Percentiles rank a stretch among this genome's conserved stretches.
Conservation (phyloP, 768 basidiomycete species). For the Suillus occidentalis region DNA sequence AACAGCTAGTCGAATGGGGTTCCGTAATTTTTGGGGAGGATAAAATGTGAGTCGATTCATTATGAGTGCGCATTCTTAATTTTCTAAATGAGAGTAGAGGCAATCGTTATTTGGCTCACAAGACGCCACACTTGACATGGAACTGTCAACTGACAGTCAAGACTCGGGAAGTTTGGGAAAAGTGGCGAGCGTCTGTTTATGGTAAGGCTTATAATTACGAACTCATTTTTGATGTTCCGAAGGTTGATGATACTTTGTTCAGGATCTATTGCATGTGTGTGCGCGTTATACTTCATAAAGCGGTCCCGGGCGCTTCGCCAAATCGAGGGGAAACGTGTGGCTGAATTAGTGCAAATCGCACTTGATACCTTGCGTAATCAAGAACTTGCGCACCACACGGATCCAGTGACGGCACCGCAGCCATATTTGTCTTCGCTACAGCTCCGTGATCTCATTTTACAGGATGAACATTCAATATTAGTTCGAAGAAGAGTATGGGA, state of each 20-base stretch:
- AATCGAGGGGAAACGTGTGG: constrained; percentile 63
- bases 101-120: constrained; percentile 73
- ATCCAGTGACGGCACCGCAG: constrained; percentile 71
- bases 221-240: constrained; percentile 11
- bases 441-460: constrained; percentile 82
- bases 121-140: constrained; percentile 64
- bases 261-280: constrained; percentile 29
- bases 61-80: constrained; percentile 18
- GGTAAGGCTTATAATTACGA: constrained; percentile 41
- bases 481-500: constrained; percentile 73
- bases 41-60: constrained; percentile 51
- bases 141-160: constrained; percentile 67
- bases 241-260: constrained; percentile 19
- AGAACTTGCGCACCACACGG: constrained; percentile 78
- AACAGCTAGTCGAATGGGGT: constrained; percentile 73
- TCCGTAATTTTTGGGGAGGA: constrained; percentile 69
- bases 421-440: constrained; percentile 85
- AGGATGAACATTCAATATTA: constrained; percentile 74
- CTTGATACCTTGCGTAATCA: constrained; percentile 81
- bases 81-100: constrained; percentile 46
- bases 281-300: constrained; percentile 19
- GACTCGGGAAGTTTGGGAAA: constrained; percentile 61
- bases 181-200: constrained; percentile 64
- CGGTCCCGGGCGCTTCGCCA: constrained; percentile 46
- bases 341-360: constrained; percentile 74